Base-by-base conservation (phyloP, 768 basidiomycete genomes). In the Tricholoma bakamatsutake region DNA sequence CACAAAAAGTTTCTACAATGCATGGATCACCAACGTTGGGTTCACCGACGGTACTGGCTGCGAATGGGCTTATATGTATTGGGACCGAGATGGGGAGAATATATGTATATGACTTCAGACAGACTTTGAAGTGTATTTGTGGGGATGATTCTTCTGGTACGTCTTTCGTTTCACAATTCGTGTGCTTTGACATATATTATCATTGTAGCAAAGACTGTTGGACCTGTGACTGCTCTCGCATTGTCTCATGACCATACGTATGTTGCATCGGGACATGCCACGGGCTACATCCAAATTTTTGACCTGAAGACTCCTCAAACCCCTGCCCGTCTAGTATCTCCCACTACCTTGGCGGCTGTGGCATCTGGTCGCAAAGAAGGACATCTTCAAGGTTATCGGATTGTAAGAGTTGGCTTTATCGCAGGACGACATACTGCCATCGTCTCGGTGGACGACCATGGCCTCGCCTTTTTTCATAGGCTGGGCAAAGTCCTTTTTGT, bases 241-340 rank as follows among this genome's bases (percentile, higher is more conserved):
- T 74, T 99, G 46, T 97, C 95, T 8, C 85, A 91, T 62, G 97
- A 99, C 66, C 92, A 93, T 62, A 98, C 95, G 1, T 97, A 85
- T 67, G 76, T 98, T 49, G 96, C 88, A 0, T 87, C 87, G 2
- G 97, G 97, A 0, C 93, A 98, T 70, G 76, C 82, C 5, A 80
- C 79, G 2, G 97, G 96, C 3, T 78, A 92, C 61, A 84, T 99
- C 46, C 87, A 90, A 63, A 77, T 99, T 1, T 98, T 87, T 67
- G 85, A 96, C 59, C 69, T 98, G 52, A 79, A 83, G 55, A 80
- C 82, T 28, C 85, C 89, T 1, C 78, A 83, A 52, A 73, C 67
- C 1, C 87, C 91, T 17, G 84, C 82, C 1, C 83, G 94, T 1
- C 74, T 80, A 46, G 85, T 90, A 15, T 63, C 82, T 15, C 90